These are phyloP conservation scores for Aotearoamyces nothofagi DNA, from an alignment of 2,329 filamentous ascomycete genomes.

Conservation along the genomic window DNA sequence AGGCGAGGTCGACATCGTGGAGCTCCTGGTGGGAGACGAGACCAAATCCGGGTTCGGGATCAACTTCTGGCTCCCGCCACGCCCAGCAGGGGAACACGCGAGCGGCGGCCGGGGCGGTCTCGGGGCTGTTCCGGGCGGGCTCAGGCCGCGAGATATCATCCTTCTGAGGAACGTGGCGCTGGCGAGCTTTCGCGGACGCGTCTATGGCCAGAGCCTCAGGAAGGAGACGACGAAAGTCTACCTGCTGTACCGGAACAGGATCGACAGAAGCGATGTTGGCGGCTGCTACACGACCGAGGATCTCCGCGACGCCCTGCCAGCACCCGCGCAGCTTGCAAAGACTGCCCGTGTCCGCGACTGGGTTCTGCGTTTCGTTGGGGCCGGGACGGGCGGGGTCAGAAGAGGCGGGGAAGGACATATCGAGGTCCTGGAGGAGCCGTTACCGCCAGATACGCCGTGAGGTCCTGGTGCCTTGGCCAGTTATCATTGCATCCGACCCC, in stretches of 20 bases:
- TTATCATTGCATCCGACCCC: too few relatives aligned
- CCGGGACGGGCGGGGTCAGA: slow-evolving; percentile 7
- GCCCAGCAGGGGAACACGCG: slow-evolving; percentile 12
- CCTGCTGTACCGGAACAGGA: slow-evolving; percentile 42
- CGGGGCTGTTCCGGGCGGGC: slow-evolving; percentile 19
- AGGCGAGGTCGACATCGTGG: slow-evolving; percentile 48
- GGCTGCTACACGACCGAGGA: slow-evolving; percentile 41
- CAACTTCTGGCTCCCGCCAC: slow-evolving; percentile 60
- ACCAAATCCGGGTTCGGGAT: slow-evolving; percentile 67
- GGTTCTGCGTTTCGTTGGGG: slow-evolving; percentile 54
- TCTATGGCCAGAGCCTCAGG: slow-evolving; percentile 73
- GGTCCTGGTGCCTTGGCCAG: too few relatives aligned
- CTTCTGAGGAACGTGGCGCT: slow-evolving; percentile 69
- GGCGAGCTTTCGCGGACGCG: slow-evolving; percentile 56
- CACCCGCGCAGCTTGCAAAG: slow-evolving; percentile 37
- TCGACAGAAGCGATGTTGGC: slow-evolving; percentile 33
- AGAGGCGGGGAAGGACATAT: slow-evolving; percentile 3
- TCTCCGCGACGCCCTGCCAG: slow-evolving; percentile 18
- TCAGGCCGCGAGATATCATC: slow-evolving; percentile 63
- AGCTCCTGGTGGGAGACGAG: slow-evolving; percentile 73
- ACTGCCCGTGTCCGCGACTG: slow-evolving; percentile 57
- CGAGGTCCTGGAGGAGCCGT: slow-evolving; percentile 6
- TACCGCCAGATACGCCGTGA: slow-evolving; percentile 19
- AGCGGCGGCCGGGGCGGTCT: slow-evolving; percentile 9
- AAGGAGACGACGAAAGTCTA: slow-evolving; percentile 54